Conservation (phyloP, 73 alveolate species). For the Strombidium stylifer region DNA sequence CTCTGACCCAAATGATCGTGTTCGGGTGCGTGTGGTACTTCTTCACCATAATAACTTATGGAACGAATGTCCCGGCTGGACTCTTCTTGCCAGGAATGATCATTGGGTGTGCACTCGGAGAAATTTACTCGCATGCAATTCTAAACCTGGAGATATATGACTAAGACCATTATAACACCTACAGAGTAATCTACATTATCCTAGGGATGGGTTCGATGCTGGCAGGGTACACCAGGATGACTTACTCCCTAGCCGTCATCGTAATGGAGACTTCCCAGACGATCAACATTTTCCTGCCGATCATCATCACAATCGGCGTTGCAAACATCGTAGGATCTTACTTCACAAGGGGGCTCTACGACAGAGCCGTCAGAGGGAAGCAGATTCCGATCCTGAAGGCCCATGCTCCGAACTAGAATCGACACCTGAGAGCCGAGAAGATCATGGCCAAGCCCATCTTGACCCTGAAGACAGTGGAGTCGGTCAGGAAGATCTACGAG, state of each 20-base stretch:
- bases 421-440: slow-evolving; percentile 19
- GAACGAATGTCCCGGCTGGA: slow-evolving; percentile 77
- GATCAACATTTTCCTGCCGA: slow-evolving; percentile 56
- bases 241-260: slow-evolving; percentile 68
- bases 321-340: slow-evolving; percentile 57
- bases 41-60: slow-evolving; percentile 46
- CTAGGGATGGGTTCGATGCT: slow-evolving; percentile 64
- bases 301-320: slow-evolving; percentile 46
- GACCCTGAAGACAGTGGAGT: not conserved
- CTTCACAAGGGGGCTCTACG: slow-evolving; percentile 49
- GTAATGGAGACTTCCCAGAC: slow-evolving; percentile 71
- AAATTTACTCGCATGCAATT: slow-evolving; percentile 12
- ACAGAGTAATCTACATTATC: slow-evolving; percentile 54
- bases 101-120: slow-evolving; percentile 50
- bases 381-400: slow-evolving; percentile 32
- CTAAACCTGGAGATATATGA: slow-evolving; percentile 1
- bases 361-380: slow-evolving; percentile 20
- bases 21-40: slow-evolving; percentile 36
- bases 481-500: not conserved
- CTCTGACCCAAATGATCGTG: not conserved
- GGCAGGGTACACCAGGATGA: slow-evolving; percentile 67
- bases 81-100: slow-evolving; percentile 69
- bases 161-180: slow-evolving; percentile 39
- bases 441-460: slow-evolving; percentile 23
- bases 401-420: slow-evolving; percentile 17